Evolutionary conservation across 73 alveolate genomes (phyloP), one percentile per base, ranked within the genome.

Genomic region (Durusdinium trenchii): DNA sequence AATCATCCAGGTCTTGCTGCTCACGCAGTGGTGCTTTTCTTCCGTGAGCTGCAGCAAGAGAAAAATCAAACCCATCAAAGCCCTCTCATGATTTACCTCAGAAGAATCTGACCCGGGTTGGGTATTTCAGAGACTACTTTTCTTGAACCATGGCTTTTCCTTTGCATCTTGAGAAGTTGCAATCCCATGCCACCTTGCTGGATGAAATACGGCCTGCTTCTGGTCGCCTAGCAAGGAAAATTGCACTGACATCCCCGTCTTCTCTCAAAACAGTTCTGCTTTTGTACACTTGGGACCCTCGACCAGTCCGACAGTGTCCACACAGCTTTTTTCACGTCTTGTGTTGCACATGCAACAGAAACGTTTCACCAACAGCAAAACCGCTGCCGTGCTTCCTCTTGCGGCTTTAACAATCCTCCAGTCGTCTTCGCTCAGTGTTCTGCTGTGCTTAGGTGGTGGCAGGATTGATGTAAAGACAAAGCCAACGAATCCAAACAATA

Each of bases 1-100:
- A 91, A 91, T 91, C 97, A 91, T 67, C 97, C 97, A 91, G 36
- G 97, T 67, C 76, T 91, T 91, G 89, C 97, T 91, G 79, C 95
- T 61, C 54, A 52, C 51, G 57, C 97, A 91, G 50, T 89, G 85
- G 73, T 76, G 87, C 62, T 91, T 91, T 26, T 91, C 97, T 69
- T 91, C 97, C 57, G 87, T 43, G 57, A 48, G 73, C 96, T 89
- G 96, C 85, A 6, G 43, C 45, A 36, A n/a, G 10, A 60, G 64
- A 32, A 47, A 46, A 38, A 79, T 20, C 67, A 46, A 46, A 6
- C 45, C 43, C 32, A 45, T 12, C n/a, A n/a, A n/a, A n/a, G n/a
- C n/a, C n/a, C n/a, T n/a, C n/a, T n/a, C n/a, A n/a, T n/a, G n/a
- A n/a, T n/a, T n/a, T n/a, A n/a, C n/a, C n/a, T n/a, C n/a, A n/a